Evolutionary conservation across 208 protist genomes (phyloP).

Genomic region (Entamoeba invadens): DNA sequence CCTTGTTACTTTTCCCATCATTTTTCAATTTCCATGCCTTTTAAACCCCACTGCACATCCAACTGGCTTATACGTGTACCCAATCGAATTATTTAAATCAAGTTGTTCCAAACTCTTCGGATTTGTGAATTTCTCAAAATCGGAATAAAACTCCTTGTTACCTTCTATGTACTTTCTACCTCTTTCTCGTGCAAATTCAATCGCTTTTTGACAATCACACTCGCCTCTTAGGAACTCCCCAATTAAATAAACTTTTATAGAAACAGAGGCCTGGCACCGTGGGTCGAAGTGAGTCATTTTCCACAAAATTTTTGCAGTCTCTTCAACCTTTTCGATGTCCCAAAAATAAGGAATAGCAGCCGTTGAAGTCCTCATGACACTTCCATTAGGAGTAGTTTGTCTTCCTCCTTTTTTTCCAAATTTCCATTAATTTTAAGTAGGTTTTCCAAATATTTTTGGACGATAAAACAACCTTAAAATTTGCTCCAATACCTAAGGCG

Average conservation of each 20-base stretch:
- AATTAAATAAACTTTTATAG: slow-evolving; percentile 37
- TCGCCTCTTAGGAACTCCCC: slow-evolving; percentile 9
- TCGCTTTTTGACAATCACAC: too few relatives aligned
- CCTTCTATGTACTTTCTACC: too few relatives aligned
- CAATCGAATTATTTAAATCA: slow-evolving; percentile 13
- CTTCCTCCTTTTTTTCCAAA: slow-evolving; percentile 21
- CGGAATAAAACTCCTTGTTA: too few relatives aligned
- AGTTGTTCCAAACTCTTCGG: not conserved
- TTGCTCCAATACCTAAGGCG: slow-evolving; percentile 38
- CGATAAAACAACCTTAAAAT: slow-evolving; percentile 9
- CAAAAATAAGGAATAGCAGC: too few relatives aligned
- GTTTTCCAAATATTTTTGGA: slow-evolving; percentile 9
- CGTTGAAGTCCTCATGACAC: slow-evolving; percentile 40
- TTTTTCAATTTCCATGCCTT: not conserved
- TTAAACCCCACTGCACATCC: slow-evolving; percentile 25
- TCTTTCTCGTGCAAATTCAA: too few relatives aligned
- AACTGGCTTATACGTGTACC: too few relatives aligned
- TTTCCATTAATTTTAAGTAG: not conserved
- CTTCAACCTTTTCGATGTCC: slow-evolving; percentile 12
- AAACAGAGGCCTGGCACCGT: too few relatives aligned
- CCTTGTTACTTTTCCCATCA: slow-evolving; percentile 5
- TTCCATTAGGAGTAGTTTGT: slow-evolving; percentile 37
- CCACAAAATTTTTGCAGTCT: slow-evolving; percentile 19
- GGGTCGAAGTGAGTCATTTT: too few relatives aligned
- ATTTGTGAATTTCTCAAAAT: slow-evolving; percentile 15